Percentiles rank a stretch among this genome's conserved stretches.
These are phyloP conservation scores for Metschnikowia lunata DNA, from an alignment of 805 yeast species.

Conservation along the genomic window DNA sequence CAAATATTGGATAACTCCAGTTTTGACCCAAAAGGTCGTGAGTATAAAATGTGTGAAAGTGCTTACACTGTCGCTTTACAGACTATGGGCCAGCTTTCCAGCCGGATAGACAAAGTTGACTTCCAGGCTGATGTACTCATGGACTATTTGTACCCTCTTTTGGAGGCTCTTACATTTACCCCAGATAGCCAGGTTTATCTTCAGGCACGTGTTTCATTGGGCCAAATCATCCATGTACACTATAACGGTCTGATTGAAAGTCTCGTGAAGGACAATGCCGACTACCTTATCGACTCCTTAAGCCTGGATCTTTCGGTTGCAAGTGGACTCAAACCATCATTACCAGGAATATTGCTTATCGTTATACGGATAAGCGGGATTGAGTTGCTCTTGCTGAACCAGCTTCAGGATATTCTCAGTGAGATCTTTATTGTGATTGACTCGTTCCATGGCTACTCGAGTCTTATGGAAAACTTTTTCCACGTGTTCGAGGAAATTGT, in stretches of 20 bases:
- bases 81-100: slow-evolving; percentile 35
- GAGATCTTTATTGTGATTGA: slow-evolving; percentile 77
- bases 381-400: slow-evolving; percentile 48
- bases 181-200: slow-evolving; percentile 41
- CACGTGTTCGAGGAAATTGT: slow-evolving; percentile 61
- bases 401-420: slow-evolving; percentile 67
- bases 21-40: background rate
- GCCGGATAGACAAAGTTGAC: slow-evolving; percentile 22
- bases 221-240: slow-evolving; percentile 44
- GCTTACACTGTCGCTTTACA: slow-evolving; percentile 42
- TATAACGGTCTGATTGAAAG: slow-evolving; percentile 48
- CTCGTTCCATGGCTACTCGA: slow-evolving; percentile 75
- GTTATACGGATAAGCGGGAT: slow-evolving; percentile 69
- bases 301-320: slow-evolving; percentile 67
- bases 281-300: slow-evolving; percentile 77
- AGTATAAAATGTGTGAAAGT: slow-evolving; percentile 17
- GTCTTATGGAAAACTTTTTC: slow-evolving; percentile 69
- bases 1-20: background rate
- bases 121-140: slow-evolving; percentile 51
- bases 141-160: slow-evolving; percentile 66
- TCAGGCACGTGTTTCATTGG: slow-evolving; percentile 56
- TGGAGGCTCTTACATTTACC: slow-evolving; percentile 63
- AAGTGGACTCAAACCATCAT: slow-evolving; percentile 62
- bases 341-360: slow-evolving; percentile 65
- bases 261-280: slow-evolving; percentile 64